Evolutionary conservation across 257 asterid genomes (phyloP).

Genomic region (Solanum bulbocastanum): DNA sequence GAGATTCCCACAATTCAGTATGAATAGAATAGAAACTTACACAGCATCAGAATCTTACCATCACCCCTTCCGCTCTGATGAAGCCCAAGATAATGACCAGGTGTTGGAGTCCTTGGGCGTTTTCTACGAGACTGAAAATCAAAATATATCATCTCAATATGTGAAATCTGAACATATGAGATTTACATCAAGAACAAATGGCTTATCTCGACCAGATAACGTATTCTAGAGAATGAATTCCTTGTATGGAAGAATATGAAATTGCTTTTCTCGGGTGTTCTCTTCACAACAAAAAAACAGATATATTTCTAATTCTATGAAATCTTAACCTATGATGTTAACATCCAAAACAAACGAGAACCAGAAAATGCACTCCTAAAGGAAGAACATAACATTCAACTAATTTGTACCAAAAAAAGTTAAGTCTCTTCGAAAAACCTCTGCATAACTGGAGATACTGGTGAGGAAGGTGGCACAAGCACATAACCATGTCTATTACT

Average conservation of each 20-base stretch:
- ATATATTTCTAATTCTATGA: slow-evolving; percentile 3
- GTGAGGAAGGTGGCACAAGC: background rate
- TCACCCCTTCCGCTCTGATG: slow-evolving; percentile 21
- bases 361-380: background rate
- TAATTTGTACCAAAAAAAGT: background rate
- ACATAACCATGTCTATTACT: background rate
- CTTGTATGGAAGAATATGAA: background rate
- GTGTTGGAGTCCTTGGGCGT: slow-evolving; percentile 74
- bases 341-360: background rate
- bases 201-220: background rate
- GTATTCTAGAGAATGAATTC: background rate
- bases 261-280: slow-evolving; percentile 9
- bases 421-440: background rate
- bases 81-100: slow-evolving; percentile 97
- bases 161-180: background rate
- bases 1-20: background rate
- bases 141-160: background rate
- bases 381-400: background rate
- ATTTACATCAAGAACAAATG: background rate
- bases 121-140: slow-evolving; percentile 38
- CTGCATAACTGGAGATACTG: background rate
- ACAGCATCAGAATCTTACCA: background rate
- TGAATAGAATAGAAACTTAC: background rate
- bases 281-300: slow-evolving; percentile 23
- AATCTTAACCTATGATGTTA: background rate